Evolutionary conservation across 306 rosid genomes (phyloP).

Genomic region (Cicer pinnatifidum): DNA sequence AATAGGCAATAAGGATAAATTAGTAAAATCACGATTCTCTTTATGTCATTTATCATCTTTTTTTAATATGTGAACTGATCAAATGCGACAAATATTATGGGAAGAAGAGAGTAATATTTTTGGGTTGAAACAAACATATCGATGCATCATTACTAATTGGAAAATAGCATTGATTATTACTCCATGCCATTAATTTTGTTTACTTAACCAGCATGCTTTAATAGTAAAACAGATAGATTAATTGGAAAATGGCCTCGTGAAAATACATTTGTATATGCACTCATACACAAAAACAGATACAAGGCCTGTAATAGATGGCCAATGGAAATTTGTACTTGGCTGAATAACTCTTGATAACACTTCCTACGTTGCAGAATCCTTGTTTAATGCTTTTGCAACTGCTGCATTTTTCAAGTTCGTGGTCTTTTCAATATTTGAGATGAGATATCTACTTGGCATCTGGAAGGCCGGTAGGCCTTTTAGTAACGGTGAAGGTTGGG

Average conservation of each 20-base stretch:
- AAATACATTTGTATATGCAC: background rate
- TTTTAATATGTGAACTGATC: too few species aligned
- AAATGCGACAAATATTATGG: too few species aligned
- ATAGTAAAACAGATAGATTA: background rate
- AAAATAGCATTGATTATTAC: background rate
- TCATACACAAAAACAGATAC: background rate
- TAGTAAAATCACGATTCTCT: too few species aligned
- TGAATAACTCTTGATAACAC: constrained; percentile 33
- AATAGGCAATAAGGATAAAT: too few species aligned
- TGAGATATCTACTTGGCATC: constrained; percentile 96
- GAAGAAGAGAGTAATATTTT: background rate
- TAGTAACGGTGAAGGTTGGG: constrained; percentile 93
- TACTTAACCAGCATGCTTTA: constrained; percentile 14
- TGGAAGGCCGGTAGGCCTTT: constrained; percentile 94
- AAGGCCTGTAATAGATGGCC: constrained; percentile 2
- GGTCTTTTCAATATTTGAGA: constrained; percentile 92
- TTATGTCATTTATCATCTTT: too few species aligned
- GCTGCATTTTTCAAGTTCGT: constrained; percentile 98
- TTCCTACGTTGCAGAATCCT: constrained; percentile 73
- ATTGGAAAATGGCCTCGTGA: background rate
- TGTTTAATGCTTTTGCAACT: constrained; percentile 95
- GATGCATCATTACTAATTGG: constrained; percentile 16
- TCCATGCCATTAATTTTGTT: constrained; percentile 18
- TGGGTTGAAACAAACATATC: constrained; percentile 28
- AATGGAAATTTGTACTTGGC: constrained; percentile 27